A percentile compares a stretch with the other conserved stretches of the same genome.
Conservation (phyloP, 2,329 filamentous ascomycete genomes). For the Akanthomyces dipterigenus region DNA sequence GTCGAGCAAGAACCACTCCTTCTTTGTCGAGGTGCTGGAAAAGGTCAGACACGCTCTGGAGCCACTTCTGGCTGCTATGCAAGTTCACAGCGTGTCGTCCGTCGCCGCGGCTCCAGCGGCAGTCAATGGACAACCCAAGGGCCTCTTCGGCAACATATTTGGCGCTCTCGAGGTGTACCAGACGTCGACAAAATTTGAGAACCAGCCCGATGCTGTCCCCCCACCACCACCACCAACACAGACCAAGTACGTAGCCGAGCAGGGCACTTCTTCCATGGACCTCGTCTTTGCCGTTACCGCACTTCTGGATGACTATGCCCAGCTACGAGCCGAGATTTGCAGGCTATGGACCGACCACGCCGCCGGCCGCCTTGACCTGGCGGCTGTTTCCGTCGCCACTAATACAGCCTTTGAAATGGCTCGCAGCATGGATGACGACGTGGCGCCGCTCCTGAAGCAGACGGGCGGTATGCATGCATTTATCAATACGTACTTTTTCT, state of each 20-base stretch:
- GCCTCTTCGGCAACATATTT: background rate
- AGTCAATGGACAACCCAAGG: background rate
- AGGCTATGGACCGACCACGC: slow-evolving; percentile 13
- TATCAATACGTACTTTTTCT: background rate
- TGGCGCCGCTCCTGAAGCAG: slow-evolving; percentile 27
- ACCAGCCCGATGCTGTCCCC: slow-evolving; percentile 11
- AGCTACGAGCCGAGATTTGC: slow-evolving; percentile 8
- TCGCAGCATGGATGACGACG: slow-evolving; percentile 34
- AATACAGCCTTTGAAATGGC: slow-evolving; percentile 18
- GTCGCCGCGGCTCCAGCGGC: background rate
- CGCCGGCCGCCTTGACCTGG: slow-evolving; percentile 13
- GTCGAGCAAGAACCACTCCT: slow-evolving; percentile 13
- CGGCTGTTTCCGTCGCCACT: slow-evolving; percentile 16
- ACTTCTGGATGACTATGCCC: slow-evolving; percentile 12
- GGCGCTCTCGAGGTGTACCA: too few species aligned
- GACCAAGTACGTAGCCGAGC: slow-evolving; percentile 13
- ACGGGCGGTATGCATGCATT: background rate
- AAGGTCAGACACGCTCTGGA: slow-evolving; percentile 15
- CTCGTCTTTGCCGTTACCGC: slow-evolving; percentile 13
- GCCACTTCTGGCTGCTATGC: slow-evolving; percentile 12
- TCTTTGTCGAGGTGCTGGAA: slow-evolving; percentile 18
- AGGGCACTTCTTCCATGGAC: slow-evolving; percentile 10
- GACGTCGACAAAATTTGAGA: slow-evolving; percentile 15
- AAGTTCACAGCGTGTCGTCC: background rate
- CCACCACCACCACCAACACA: background rate